Percentiles rank a stretch among this genome's conserved stretches.
Conservation (phyloP, 164 flowering plant genomes). For the grape (Vitis vinifera) region ASM3070453v1 NC_081819.1:17416501-17417000, state of each 20-base stretch:
- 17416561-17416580: background rate
- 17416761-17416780: slow-evolving; percentile 19
- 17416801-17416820: slow-evolving; percentile 44
- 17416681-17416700: background rate
- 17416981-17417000: slow-evolving; percentile 65
- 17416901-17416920: slow-evolving; percentile 22
- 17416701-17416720: background rate
- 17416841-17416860: slow-evolving; percentile 39
- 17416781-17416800: slow-evolving; percentile 25
- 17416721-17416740: slow-evolving; percentile 17
- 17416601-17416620: background rate
- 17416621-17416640: slow-evolving; percentile 19
- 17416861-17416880: slow-evolving; percentile 35
- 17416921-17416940: slow-evolving; percentile 32
- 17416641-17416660: slow-evolving; percentile 15
- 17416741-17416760: slow-evolving; percentile 22
- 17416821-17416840: slow-evolving; percentile 32
- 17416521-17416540: too few species aligned
- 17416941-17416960: slow-evolving; percentile 9
- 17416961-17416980: slow-evolving; percentile 22
- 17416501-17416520: too few species aligned
- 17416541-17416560: background rate
- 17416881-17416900: slow-evolving; percentile 27
- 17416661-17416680: slow-evolving; percentile 24
- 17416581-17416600: background rate